Evolutionary conservation across 768 basidiomycete species (phyloP), one percentile per base, ranked within the genome.

Genomic region (Cyathus striatus): DNA sequence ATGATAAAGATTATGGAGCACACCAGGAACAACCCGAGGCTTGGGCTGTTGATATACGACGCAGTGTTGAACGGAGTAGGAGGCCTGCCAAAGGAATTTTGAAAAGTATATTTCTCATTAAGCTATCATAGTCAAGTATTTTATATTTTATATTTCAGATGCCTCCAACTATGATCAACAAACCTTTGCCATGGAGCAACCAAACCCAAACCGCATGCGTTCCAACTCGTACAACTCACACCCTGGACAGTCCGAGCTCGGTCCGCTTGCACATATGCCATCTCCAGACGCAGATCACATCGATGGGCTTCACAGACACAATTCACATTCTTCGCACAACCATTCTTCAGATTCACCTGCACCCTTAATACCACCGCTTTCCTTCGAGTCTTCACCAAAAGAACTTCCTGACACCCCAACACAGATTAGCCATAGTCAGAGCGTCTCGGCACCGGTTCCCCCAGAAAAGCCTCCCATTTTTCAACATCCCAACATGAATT

Each of bases 271-370:
- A 23, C 83, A 78, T 42, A 82, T 93, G 45, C 89, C 90, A 40
- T 79, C 83, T 5, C 83, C 87, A 2, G 87, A 93, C 56, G 86
- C 89, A 41, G 86, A 85, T 57, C 83, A 87, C 49, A 91, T 89
- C 50, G 91, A 88, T 52, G 90, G 86, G n/a, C 73, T 93, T 44
- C 86, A 88, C 49, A 74, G 79, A 56, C 83, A 86, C 57, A 66
- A 69, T 26, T 72, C 72, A 9, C 77, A 80, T 53, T 73, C 76
- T n/a, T 59, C 65, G 23, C 69, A 72, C 45, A 58, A 61, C 4
- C 43, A 58, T 9, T 49, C 49, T 3, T 56, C 59, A 5, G 60
- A 62, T 32, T 50, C 80, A 25, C 72, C 79, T 21, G 65, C 76
- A 63, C 76, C 43, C 78, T 80, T 62, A 67, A 80, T 83, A 36